Conservation (phyloP, 768 basidiomycete genomes). For the Ramaria sp. region DNA sequence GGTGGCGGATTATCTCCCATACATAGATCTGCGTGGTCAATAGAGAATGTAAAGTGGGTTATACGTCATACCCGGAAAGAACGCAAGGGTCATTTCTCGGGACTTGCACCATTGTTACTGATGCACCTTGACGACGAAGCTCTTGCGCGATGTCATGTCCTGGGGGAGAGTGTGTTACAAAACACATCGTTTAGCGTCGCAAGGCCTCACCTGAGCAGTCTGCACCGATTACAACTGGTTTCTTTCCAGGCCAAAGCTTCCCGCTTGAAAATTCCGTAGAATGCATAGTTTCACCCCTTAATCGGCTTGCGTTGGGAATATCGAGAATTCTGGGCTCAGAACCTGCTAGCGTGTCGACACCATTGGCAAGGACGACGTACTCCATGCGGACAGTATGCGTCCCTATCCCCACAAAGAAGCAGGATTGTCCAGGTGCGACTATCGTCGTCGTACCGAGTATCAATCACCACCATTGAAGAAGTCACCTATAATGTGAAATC, state of each 20-base stretch:
- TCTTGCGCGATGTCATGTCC: conserved; percentile 30
- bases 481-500: neutral
- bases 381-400: neutral
- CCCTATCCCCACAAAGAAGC: neutral
- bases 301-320: neutral
- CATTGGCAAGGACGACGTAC: neutral
- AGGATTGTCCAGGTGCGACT: neutral
- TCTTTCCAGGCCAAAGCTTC: neutral
- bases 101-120: conserved; percentile 30
- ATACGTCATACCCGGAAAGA: neutral
- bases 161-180: neutral
- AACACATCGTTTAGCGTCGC: too few species aligned
- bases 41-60: neutral
- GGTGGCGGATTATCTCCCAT: neutral
- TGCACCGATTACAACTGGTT: neutral
- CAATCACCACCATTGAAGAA: conserved; percentile 13
- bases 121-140: conserved; percentile 17
- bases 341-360: neutral
- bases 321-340: neutral
- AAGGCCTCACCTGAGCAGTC: neutral
- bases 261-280: neutral
- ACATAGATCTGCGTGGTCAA: neutral
- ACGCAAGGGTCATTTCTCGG: neutral
- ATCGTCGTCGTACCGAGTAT: neutral
- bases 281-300: neutral